These are phyloP conservation scores for Albifimbria verrucaria DNA, from an alignment of 2,329 filamentous ascomycete genomes.

Conservation along the genomic window DNA sequence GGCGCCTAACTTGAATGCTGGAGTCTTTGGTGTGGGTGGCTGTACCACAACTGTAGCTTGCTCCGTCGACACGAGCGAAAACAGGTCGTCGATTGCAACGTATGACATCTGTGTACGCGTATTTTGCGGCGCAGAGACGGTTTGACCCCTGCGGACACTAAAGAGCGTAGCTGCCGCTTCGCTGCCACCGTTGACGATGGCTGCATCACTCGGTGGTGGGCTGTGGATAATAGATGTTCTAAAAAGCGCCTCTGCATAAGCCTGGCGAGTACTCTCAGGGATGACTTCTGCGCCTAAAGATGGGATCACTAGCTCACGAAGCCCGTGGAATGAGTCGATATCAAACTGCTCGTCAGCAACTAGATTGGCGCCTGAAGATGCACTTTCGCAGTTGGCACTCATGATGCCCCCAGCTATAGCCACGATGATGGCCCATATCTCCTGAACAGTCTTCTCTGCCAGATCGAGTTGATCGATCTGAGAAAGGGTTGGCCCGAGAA, in stretches of 20 bases:
- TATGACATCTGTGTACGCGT: conserved; percentile 72
- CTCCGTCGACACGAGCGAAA: conserved; percentile 57
- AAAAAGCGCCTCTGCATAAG: conserved; percentile 76
- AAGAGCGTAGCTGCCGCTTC: conserved; percentile 54
- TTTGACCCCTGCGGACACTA: conserved; percentile 65
- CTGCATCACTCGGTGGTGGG: conserved; percentile 52
- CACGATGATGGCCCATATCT: conserved; percentile 69
- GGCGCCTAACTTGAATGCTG: conserved; percentile 22
- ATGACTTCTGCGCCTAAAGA: conserved; percentile 65
- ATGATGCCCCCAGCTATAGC: conserved; percentile 67
- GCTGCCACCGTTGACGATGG: conserved; percentile 44
- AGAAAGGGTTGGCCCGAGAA: conserved; percentile 65
- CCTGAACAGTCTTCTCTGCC: conserved; percentile 42
- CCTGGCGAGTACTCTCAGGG: conserved; percentile 61
- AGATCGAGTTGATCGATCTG: conserved; percentile 50
- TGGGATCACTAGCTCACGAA: conserved; percentile 72
- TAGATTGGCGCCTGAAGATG: conserved; percentile 45
- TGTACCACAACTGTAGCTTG: conserved; percentile 33
- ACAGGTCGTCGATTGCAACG: conserved; percentile 75
- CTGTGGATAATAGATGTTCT: conserved; percentile 76
- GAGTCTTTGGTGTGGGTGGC: conserved; percentile 41
- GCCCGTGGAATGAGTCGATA: conserved; percentile 65
- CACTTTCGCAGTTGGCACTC: conserved; percentile 55
- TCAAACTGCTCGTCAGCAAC: conserved; percentile 76
- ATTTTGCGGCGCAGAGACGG: conserved; percentile 63